These are phyloP conservation scores for Phytopythium oedochilum DNA, from an alignment of 352 stramenopile species.

Conservation along the genomic window DNA sequence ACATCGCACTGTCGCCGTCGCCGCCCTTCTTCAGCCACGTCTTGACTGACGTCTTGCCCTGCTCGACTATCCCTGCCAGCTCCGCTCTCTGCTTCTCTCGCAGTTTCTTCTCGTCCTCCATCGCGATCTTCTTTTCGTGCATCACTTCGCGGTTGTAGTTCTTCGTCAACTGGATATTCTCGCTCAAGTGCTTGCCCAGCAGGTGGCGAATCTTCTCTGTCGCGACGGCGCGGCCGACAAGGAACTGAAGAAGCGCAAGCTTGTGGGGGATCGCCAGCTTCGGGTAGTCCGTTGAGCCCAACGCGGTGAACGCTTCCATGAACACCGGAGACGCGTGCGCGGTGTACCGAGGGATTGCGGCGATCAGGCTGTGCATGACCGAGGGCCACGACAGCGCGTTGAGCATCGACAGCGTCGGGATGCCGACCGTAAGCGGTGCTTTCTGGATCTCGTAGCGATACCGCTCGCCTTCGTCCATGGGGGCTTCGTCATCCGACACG, in stretches of 20 bases:
- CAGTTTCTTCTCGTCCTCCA: conserved; percentile 81
- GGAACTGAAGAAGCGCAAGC: conserved; percentile 62
- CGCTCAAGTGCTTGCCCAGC: conserved; percentile 51
- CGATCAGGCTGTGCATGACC: conserved; percentile 60
- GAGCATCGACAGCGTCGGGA: conserved; percentile 77
- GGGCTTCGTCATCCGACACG: conserved; percentile 75
- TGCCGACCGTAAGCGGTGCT: conserved; percentile 68
- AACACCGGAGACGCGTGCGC: conserved; percentile 32
- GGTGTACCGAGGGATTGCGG: conserved; percentile 66
- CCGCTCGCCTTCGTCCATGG: conserved; percentile 75
- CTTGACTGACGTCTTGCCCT: conserved; percentile 59
- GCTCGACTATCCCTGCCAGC: conserved; percentile 38
- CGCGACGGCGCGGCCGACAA: conserved; percentile 46
- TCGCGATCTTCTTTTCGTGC: conserved; percentile 51
- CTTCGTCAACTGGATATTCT: conserved; percentile 56
- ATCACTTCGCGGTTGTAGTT: conserved; percentile 68
- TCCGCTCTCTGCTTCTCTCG: conserved; percentile 71
- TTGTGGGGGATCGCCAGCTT: conserved; percentile 54
- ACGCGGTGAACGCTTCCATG: conserved; percentile 34
- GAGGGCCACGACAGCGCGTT: conserved; percentile 79
- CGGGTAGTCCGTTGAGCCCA: conserved; percentile 53
- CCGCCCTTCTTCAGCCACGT: conserved; percentile 38
- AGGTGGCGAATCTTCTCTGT: conserved; percentile 67
- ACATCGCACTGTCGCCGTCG: conserved; percentile 1
- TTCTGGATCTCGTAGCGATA: conserved; percentile 82